Evolutionary conservation across 345 rosid genomes (phyloP).

Genomic region (Pugionium cornutum): DNA sequence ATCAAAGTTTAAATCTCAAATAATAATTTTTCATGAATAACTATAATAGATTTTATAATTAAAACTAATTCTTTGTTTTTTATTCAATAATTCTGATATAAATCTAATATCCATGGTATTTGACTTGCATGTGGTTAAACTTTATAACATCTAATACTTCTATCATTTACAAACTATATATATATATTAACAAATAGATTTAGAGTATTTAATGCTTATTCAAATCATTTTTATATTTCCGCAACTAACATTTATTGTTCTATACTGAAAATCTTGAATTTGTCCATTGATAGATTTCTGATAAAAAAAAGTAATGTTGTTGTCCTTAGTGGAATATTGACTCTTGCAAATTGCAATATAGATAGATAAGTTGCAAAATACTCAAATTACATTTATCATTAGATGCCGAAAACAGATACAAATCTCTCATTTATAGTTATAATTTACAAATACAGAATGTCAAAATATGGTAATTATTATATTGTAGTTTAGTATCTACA

Average conservation of each 20-base stretch:
- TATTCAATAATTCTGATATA: too few species aligned
- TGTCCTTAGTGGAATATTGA: neutral
- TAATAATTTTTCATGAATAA: too few species aligned
- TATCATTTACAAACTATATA: too few species aligned
- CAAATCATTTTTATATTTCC: neutral
- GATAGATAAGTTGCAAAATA: neutral
- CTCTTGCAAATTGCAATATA: neutral
- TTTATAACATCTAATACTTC: too few species aligned
- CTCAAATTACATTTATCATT: neutral
- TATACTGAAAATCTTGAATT: neutral
- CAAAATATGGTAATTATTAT: neutral
- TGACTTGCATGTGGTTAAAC: too few species aligned
- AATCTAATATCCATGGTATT: too few species aligned
- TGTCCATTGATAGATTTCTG: neutral
- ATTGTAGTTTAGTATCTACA: neutral
- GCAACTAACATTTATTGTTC: neutral
- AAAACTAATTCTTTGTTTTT: too few species aligned
- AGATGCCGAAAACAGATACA: constrained; percentile 18
- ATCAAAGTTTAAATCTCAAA: too few species aligned
- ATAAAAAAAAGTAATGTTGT: neutral
- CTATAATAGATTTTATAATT: too few species aligned
- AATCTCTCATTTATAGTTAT: neutral
- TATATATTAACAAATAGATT: too few species aligned
- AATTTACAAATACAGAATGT: neutral
- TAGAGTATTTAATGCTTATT: too few species aligned